Base-by-base conservation (phyloP, 2,329 filamentous ascomycete species). In the Mollisia scopiformis region DNA sequence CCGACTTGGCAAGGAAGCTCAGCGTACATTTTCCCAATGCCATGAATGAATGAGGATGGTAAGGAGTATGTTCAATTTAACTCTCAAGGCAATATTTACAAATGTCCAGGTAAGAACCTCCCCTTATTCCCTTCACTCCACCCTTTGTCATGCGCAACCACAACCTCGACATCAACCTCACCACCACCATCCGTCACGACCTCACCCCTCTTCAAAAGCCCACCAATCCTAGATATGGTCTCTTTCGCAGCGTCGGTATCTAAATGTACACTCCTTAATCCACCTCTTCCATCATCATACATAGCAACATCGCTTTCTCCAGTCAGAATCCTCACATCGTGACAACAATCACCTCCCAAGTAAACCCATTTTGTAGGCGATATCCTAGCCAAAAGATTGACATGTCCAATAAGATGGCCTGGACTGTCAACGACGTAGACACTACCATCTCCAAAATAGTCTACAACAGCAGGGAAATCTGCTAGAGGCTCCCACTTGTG, bases 271-370 rank as follows among this genome's bases (percentile, higher is more conserved):
- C 82, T 83, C 50, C 80, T 72, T 57, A 72, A 47, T 3, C 75
- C 74, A 1, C 81, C 81, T 23, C 71, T 72, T 2, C 75, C 76
- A 63, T 82, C 78, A 50, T 78, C 74, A 71, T 81, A 85, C 56
- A 78, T 69, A 2, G 81, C 83, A 55, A 86, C 81, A 0, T 74
- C 78, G 63, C 77, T 82, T 68, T 84, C 81, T 0, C 81, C 81
- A 1, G 72, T 78, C 68, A 85, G 68, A 2, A 85, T 75, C 39
- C 83, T 69, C 0, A 72, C 71, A 67, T 85, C 81, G 64, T 86
- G 83, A 62, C 80, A 85, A 31, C 79, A 79, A 66, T 86, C 83
- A 0, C 82, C 83, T 7, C 77, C 80, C 0, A 86, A 75, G 65
- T 79, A 81, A 1, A 83, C 72, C 74, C 79, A 83, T 39, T 75